Conservation (phyloP, 352 stramenopile genomes). For the Pythium rhizo-oryzae region DNA sequence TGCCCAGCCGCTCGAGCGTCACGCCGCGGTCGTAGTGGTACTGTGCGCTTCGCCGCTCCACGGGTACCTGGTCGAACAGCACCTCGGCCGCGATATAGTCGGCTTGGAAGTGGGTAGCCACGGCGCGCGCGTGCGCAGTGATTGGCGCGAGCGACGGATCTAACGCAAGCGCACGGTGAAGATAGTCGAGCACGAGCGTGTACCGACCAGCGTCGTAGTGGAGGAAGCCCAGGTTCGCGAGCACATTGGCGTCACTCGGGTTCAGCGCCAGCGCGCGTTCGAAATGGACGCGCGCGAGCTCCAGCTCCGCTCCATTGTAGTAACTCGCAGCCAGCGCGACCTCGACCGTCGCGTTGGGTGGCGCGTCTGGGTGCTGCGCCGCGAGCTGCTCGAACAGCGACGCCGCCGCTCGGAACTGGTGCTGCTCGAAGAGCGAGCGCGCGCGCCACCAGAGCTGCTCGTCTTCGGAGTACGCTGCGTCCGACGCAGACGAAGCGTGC, state of each 20-base stretch:
- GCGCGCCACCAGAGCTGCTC: conserved; percentile 9
- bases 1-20: conserved; percentile 48
- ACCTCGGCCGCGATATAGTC: conserved; percentile 35
- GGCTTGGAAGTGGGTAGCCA: conserved; percentile 43
- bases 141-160: conserved; percentile 12
- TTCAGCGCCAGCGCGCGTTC: background rate
- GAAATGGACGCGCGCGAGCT: background rate
- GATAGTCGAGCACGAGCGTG: conserved; percentile 14
- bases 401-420: background rate
- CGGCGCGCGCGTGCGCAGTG: conserved; percentile 35
- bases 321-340: background rate
- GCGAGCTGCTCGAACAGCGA: background rate
- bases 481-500: too few relatives aligned
- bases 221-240: conserved; percentile 38
- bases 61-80: conserved; percentile 28
- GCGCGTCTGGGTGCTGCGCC: background rate
- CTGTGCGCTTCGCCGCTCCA: conserved; percentile 28
- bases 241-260: background rate
- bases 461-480: too few relatives aligned
- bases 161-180: conserved; percentile 20
- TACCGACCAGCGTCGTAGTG: conserved; percentile 36
- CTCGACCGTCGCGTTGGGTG: background rate
- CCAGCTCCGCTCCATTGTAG: background rate
- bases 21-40: conserved; percentile 63
- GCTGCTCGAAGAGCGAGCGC: background rate